Evolutionary conservation across 164 flowering plant genomes (phyloP).

Genomic region (Cinnamomum micranthum): DNA sequence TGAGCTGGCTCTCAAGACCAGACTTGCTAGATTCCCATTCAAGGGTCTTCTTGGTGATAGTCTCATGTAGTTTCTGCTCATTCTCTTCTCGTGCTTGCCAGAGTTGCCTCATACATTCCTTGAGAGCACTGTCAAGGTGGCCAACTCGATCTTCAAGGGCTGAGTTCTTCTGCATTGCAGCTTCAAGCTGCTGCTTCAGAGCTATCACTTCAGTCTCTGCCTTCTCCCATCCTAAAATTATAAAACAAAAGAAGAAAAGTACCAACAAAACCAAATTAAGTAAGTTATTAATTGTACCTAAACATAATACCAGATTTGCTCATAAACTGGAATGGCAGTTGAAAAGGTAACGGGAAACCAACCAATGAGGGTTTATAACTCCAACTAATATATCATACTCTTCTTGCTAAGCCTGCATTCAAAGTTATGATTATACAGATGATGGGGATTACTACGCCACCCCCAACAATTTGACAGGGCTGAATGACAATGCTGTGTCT

Average conservation of each 20-base stretch:
- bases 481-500: too few relatives aligned
- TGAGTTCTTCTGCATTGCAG: conserved; percentile 45
- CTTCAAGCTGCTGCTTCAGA: conserved; percentile 70
- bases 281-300: too few relatives aligned
- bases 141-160: conserved; percentile 62
- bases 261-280: background rate
- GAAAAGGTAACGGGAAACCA: too few relatives aligned
- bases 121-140: conserved; percentile 58
- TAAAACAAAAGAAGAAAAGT: background rate
- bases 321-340: background rate
- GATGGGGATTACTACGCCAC: too few relatives aligned
- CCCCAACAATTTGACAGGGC: too few relatives aligned
- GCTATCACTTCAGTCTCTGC: conserved; percentile 70
- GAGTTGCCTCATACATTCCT: conserved; percentile 56
- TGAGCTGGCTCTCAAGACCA: conserved; percentile 53
- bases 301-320: too few relatives aligned
- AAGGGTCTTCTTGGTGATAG: conserved; percentile 34
- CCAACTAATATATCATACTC: too few relatives aligned
- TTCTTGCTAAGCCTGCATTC: too few relatives aligned
- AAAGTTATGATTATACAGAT: too few relatives aligned
- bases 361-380: too few relatives aligned
- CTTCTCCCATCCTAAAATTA: conserved; percentile 79
- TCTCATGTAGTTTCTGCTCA: conserved; percentile 45
- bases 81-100: conserved; percentile 54
- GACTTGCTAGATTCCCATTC: conserved; percentile 57